Evolutionary conservation across 1,139 yeast species (phyloP).

Genomic region (Kodamaea anthophila): DNA sequence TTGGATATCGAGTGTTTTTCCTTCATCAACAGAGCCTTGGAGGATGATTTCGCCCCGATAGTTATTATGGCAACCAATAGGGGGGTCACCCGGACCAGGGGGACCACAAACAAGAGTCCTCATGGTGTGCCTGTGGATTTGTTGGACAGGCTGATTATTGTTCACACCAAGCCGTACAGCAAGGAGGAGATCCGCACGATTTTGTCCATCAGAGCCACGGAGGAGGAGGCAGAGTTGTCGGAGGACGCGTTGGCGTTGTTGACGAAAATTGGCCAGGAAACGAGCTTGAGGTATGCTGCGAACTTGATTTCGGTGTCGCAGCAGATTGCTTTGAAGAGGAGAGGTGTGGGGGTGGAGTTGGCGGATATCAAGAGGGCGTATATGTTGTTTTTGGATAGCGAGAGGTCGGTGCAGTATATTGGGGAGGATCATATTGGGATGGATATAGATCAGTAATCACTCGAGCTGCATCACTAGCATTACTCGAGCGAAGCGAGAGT

Average conservation of each 20-base stretch:
- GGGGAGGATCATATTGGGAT: constrained; percentile 58
- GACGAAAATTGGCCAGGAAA: constrained; percentile 89
- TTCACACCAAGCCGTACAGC: constrained; percentile 72
- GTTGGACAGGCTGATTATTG: constrained; percentile 88
- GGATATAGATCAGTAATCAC: constrained; percentile 39
- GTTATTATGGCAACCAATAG: constrained; percentile 98
- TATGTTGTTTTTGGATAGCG: constrained; percentile 79
- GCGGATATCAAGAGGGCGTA: constrained; percentile 86
- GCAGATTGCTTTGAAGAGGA: constrained; percentile 77
- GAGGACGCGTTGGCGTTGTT: constrained; percentile 82
- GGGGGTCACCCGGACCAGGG: constrained; percentile 87
- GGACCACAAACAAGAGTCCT: constrained; percentile 89
- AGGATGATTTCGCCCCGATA: constrained; percentile 94
- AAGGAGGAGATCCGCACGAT: constrained; percentile 83
- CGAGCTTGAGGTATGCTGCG: constrained; percentile 88
- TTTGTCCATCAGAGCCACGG: constrained; percentile 85
- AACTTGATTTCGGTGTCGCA: constrained; percentile 87
- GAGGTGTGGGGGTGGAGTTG: constrained; percentile 64
- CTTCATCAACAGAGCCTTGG: constrained; percentile 90
- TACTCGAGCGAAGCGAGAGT: constrained; percentile 8
- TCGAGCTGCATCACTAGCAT: background rate
- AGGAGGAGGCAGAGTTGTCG: constrained; percentile 86
- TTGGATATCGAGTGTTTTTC: constrained; percentile 96
- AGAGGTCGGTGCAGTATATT: constrained; percentile 76
- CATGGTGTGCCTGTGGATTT: constrained; percentile 95